Evolutionary conservation across 1,139 yeast species (phyloP), one percentile per base, ranked within the genome.

Genomic region (Magnusiomyces suaveolens): DNA sequence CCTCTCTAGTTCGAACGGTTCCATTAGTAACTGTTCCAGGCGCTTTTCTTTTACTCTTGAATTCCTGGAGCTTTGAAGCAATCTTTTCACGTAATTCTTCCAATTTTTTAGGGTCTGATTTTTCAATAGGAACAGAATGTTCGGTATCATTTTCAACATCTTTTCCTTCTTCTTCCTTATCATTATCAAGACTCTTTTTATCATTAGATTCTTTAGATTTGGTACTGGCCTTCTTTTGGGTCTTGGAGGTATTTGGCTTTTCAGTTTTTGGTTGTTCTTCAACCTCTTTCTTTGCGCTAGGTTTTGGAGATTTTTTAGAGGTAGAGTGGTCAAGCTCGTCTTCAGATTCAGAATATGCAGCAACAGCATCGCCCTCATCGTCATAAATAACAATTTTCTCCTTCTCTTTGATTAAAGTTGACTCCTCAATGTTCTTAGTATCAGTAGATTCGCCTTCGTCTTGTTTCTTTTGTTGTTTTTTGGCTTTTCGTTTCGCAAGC

Each of bases 11-110:
- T 73, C 83, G 78, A 16, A 94, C 92, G 0, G 96, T 94, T 29
- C 95, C 96, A 2, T 78, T 75, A 18, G 77, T 82, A 48, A 81
- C 84, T 0, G 92, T 74, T 1, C 97, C 97, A 0, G 94, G 94
- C 0, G 97, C 98, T 65, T 85, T 90, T 65, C 99, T 81, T 69
- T 81, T 86, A 57, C 84, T 90, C 62, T 83, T 81, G 70, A 92
- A 68, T 32, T 71, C 75, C 57, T 75, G 79, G 60, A 92, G 90
- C 68, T 83, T 87, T 21, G 78, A 78, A 36, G 92, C 83, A 52
- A 92, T 76, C 67, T 84, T 82, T 33, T 80, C 82, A 63, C 88
- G 79, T 59, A 92, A 75, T 60, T 79, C 84, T 6, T 77, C 77
- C 55, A 87, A 73, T 53, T 83, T 66, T 24, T 60, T 60, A 2